Conservation (phyloP, 768 basidiomycete species). For the Mycena pura region DNA sequence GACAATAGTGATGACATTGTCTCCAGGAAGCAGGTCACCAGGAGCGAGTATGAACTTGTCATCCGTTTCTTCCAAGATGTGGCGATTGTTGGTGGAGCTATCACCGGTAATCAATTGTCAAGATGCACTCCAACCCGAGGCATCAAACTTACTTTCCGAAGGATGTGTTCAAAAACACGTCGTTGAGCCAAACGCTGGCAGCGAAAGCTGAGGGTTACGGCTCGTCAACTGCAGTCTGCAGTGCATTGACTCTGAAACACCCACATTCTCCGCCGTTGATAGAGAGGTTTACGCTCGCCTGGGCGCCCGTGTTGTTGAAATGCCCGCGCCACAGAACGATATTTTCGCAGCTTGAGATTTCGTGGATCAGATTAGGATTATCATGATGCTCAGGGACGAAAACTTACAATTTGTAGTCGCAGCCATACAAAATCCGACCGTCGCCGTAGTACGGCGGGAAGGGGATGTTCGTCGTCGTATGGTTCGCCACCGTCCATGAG, state of each 20-base stretch:
- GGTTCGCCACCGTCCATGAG: slow-evolving; percentile 70
- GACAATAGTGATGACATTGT: slow-evolving; percentile 81
- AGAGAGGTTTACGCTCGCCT: slow-evolving; percentile 72
- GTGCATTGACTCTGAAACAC: neutral
- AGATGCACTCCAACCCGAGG: neutral
- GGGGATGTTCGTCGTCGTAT: slow-evolving; percentile 77
- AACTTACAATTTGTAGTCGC: slow-evolving; percentile 84
- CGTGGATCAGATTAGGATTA: no score
- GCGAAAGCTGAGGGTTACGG: slow-evolving; percentile 64
- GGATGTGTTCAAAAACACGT: slow-evolving; percentile 72
- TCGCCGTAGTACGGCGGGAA: slow-evolving; percentile 75
- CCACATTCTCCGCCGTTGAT: slow-evolving; percentile 83
- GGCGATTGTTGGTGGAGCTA: slow-evolving; percentile 71
- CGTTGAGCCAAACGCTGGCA: slow-evolving; percentile 82
- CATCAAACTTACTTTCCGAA: slow-evolving; percentile 67
- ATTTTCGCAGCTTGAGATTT: slow-evolving; percentile 88
- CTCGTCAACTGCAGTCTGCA: neutral
- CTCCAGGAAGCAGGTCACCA: slow-evolving; percentile 57
- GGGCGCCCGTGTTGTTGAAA: slow-evolving; percentile 66
- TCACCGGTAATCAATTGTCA: neutral
- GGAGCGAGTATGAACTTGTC: slow-evolving; percentile 67
- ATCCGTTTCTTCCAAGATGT: slow-evolving; percentile 71
- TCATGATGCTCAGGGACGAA: no score
- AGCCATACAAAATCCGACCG: slow-evolving; percentile 81
- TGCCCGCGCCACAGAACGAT: slow-evolving; percentile 84